Evolutionary conservation across 1,284 basidiomycete genomes (phyloP).

Genomic region (Bondarzewia mesenterica): DNA sequence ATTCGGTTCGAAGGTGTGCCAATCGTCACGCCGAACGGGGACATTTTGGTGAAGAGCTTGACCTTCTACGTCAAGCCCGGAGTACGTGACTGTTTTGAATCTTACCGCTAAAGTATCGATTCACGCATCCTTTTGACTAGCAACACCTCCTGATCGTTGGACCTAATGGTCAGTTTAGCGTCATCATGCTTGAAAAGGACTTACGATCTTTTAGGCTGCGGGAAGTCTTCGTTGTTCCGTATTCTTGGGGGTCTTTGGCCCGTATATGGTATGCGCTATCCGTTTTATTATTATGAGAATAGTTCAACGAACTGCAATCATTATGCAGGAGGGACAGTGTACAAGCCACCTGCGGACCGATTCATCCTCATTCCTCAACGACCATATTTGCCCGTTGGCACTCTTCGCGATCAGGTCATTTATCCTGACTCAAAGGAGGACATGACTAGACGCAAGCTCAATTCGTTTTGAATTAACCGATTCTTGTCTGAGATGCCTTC

Average conservation of each 20-base stretch:
- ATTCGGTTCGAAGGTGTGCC: conserved; percentile 92
- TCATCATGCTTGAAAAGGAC: too few relatives aligned
- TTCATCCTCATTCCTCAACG: conserved; percentile 96
- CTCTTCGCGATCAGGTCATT: conserved; percentile 87
- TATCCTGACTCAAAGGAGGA: conserved; percentile 80
- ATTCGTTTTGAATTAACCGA: conserved; percentile 1
- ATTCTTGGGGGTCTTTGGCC: conserved; percentile 97
- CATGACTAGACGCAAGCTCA: conserved; percentile 60
- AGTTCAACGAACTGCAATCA: not conserved
- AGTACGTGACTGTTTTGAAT: conserved; percentile 38
- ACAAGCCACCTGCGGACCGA: conserved; percentile 83
- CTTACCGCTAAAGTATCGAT: not conserved
- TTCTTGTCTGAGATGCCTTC: not conserved
- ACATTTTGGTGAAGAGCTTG: conserved; percentile 78
- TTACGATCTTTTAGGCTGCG: conserved; percentile 47
- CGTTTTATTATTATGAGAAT: not conserved
- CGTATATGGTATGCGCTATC: conserved; percentile 60
- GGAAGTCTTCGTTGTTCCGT: conserved; percentile 88
- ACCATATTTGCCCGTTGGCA: conserved; percentile 90
- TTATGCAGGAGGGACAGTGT: conserved; percentile 69
- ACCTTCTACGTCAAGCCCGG: conserved; percentile 89
- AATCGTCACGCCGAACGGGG: conserved; percentile 94
- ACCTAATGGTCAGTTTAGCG: conserved; percentile 77
- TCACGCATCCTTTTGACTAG: conserved; percentile 30
- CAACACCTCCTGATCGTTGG: conserved; percentile 89